Base-by-base conservation (phyloP, 345 rosid genomes). In the Punica granatum region DNA sequence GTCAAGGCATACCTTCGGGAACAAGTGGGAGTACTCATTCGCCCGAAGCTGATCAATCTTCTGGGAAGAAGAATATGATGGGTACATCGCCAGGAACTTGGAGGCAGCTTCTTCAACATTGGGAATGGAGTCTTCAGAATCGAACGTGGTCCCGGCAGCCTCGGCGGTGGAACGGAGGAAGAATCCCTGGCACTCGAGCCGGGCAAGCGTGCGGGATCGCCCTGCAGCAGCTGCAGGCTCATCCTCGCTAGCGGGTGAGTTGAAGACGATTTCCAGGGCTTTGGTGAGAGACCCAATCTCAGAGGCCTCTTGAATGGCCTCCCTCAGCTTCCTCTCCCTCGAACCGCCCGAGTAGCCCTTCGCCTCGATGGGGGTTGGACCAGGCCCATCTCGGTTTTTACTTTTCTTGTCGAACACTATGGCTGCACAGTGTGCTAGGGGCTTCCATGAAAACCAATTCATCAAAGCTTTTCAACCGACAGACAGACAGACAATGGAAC, bases 401-500 rank as follows among this genome's bases (percentile, higher is more conserved):
- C 88, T 80, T 92, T 85, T 92, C 88, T 92, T 92, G 83, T 91
- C 96, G 39, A 94, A 76, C 67, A 90, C 76, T 12, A 92, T 83
- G 75, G 99, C 93, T 79, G 97, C 96, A 78, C 99, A 90, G 82
- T 90, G 96, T 67, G 97, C 86, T 75, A 95, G 85, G 64, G 99
- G 98, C 77, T 95, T 95, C 99, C 99, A 95, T 74, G 90, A 80
- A 75, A 95, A 95, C 78, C 92, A 85, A 88, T 90, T 98, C 99
- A 95, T 95, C 75, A 78, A 79, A 74, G 36, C 79, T 60, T 60
- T 30, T 30, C 33, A 13, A 16, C 31, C 39, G 33, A 25, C 23
- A 10, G 34, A 63, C 43, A 37, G 41, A 37, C 41, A 37, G 41
- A 37, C 23, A 37, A 25, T 59, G 33, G 16, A 13, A 42, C 51